Percentiles rank a stretch among this genome's conserved stretches.
Evolutionary conservation across 2,329 filamentous ascomycete genomes (phyloP).

Genomic region (Fusarium sp.): DNA sequence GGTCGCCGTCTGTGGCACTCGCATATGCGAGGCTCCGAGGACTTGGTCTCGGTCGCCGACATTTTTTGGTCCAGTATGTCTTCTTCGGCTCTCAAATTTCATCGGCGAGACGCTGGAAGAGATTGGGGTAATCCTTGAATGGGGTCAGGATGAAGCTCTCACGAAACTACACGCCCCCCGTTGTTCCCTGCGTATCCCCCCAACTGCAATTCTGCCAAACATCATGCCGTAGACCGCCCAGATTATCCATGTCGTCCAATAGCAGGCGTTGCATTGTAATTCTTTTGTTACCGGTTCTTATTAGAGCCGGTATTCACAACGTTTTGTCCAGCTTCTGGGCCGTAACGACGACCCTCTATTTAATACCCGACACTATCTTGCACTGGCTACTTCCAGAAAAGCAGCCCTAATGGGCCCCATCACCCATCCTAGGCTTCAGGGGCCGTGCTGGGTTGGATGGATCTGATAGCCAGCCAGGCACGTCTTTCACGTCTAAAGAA

Average conservation of each 20-base stretch:
- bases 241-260: conserved; percentile 32
- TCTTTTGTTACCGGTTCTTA: conserved; percentile 21
- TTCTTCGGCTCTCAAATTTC: conserved; percentile 22
- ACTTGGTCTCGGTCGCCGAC: conserved; percentile 41
- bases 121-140: conserved; percentile 36
- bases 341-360: conserved; percentile 12
- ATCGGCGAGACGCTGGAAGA: conserved; percentile 15
- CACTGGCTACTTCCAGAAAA: not conserved
- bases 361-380: not conserved
- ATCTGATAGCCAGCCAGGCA: too few relatives aligned
- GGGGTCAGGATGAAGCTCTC: conserved; percentile 29
- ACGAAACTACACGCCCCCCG: conserved; percentile 26
- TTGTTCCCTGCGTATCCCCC: conserved; percentile 13
- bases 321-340: conserved; percentile 20
- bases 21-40: conserved; percentile 40
- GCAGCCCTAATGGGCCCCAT: too few relatives aligned
- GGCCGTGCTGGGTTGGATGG: too few relatives aligned
- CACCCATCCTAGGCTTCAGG: too few relatives aligned
- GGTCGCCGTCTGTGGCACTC: conserved; percentile 40
- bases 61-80: conserved; percentile 2
- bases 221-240: conserved; percentile 38
- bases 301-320: not conserved
- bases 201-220: conserved; percentile 36
- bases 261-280: conserved; percentile 26
- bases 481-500: not conserved